Evolutionary conservation across 495 filamentous ascomycete genomes (phyloP), one percentile per base, ranked within the genome.

Genomic region (Schizothecium vesticola): DNA sequence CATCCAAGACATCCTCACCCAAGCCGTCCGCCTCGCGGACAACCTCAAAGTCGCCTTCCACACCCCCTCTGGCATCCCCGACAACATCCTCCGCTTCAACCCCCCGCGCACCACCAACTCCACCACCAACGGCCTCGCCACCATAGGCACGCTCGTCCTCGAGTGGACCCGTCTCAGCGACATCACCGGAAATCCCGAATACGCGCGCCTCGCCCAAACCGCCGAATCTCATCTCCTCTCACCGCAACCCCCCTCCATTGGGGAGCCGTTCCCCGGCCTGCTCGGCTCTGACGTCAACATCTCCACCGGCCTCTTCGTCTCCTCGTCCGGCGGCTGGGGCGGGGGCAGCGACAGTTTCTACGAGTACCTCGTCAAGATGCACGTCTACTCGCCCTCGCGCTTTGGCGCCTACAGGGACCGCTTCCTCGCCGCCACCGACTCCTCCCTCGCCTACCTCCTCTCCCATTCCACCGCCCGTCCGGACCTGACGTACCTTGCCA

Each of bases 301-400:
- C 67, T 71, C 70, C 0, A 86, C 82, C 5, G 93, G 92, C n/a
- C 22, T 81, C 8, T 95, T 96, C 70, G 66, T 81, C 3, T 86
- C 95, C 68, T 82, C 84, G 21, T 68, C 66, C 11, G 92, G 94
- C 57, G 89, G 90, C 24, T 97, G 93, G 93, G 86, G 87, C 68
- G 92, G 91, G 60, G 90, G 91, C 11, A 86, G 85, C 58, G 93
- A 97, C 78, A 91, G 87, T 25, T 95, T 89, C 80, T 97, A 96
- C 77, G 93, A 97, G 80, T 97, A 97, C 71, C 85, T 96, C 25
- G 90, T 97, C 76, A 97, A 97, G 83, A 94, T 95, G 91, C 96
- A 89, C 72, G 78, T 96, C 69, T 96, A 96, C 74, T 89, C 93
- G 74, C 83, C 89, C 12, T 65, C 77, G 36, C 85, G 87, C 10